A percentile compares a stretch with the other conserved stretches of the same genome.
These are phyloP conservation scores for Fraxinus platypoda DNA, from an alignment of 305 asterid genomes.

Conservation along the genomic window DNA sequence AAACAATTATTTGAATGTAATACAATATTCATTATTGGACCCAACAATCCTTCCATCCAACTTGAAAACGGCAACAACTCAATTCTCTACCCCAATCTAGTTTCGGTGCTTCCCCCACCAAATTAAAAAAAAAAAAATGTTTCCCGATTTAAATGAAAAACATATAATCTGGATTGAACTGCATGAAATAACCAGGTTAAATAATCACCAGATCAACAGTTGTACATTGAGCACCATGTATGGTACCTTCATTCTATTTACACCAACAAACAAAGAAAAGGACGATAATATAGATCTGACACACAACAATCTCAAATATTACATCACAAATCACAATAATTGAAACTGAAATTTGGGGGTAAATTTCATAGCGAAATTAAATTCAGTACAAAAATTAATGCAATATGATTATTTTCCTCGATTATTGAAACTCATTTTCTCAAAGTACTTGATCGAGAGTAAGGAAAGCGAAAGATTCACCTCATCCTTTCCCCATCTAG, in stretches of 20 bases:
- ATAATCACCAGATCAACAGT: neutral
- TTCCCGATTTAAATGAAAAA: neutral
- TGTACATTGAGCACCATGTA: neutral
- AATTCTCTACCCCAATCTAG: neutral
- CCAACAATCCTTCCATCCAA: neutral
- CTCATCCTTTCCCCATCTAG: slow-evolving; percentile 93
- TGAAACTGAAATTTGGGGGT: neutral
- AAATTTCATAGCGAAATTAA: neutral
- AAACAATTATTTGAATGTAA: neutral
- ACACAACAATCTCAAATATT: slow-evolving; percentile 18
- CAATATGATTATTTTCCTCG: slow-evolving; percentile 40
- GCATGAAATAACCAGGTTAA: neutral
- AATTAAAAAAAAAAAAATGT: no score
- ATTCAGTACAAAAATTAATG: slow-evolving; percentile 15
- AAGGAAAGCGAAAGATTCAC: slow-evolving; percentile 82
- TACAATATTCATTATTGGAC: neutral
- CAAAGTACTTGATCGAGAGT: slow-evolving; percentile 79
- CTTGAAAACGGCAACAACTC: neutral
- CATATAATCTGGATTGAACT: neutral
- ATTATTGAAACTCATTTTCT: slow-evolving; percentile 74
- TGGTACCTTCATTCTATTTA: neutral
- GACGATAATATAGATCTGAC: slow-evolving; percentile 2
- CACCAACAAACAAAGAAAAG: neutral
- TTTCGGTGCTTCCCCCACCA: neutral
- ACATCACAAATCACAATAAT: slow-evolving; percentile 5